These are phyloP conservation scores for Collybia sordida DNA, from an alignment of 768 basidiomycete genomes.

Conservation along the genomic window DNA sequence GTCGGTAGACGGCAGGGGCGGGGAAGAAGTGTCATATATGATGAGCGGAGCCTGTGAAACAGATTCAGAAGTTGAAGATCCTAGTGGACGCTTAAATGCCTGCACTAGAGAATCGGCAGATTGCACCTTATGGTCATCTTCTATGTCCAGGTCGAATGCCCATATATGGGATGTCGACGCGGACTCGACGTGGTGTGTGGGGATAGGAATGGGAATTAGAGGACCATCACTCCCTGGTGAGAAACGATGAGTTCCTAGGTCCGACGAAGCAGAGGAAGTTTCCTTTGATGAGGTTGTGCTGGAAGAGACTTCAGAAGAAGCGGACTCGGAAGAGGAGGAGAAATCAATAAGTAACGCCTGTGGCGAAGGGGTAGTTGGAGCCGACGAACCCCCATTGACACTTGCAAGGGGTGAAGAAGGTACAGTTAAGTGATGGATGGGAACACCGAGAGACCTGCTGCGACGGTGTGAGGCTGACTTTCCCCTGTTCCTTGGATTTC, in stretches of 20 bases:
- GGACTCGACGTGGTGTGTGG: constrained; percentile 4
- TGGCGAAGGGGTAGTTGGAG: constrained; percentile 14
- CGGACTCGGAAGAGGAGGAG: constrained; percentile 15
- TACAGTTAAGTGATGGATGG: background rate
- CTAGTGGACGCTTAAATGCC: constrained; percentile 12
- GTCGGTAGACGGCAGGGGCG: background rate
- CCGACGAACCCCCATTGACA: background rate
- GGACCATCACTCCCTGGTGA: constrained; percentile 8
- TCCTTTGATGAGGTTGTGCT: background rate
- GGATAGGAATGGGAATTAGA: constrained; percentile 21
- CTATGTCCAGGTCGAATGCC: constrained; percentile 14
- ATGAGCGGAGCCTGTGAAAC: constrained; percentile 4
- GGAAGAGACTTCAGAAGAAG: constrained; percentile 1
- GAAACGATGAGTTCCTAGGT: constrained; percentile 18
- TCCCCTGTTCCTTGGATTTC: constrained; percentile 3
- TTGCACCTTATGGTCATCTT: constrained; percentile 5
- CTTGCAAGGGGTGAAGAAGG: background rate
- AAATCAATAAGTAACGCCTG: constrained; percentile 19
- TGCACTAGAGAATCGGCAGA: constrained; percentile 6
- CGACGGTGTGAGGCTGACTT: constrained; percentile 12
- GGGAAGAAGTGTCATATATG: constrained; percentile 1
- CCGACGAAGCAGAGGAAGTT: constrained; percentile 15
- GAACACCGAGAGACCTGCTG: constrained; percentile 17
- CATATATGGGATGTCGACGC: constrained; percentile 5
- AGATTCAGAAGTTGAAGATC: background rate